Conservation (phyloP, 306 rosid genomes). For the Medicago arabica region DNA sequence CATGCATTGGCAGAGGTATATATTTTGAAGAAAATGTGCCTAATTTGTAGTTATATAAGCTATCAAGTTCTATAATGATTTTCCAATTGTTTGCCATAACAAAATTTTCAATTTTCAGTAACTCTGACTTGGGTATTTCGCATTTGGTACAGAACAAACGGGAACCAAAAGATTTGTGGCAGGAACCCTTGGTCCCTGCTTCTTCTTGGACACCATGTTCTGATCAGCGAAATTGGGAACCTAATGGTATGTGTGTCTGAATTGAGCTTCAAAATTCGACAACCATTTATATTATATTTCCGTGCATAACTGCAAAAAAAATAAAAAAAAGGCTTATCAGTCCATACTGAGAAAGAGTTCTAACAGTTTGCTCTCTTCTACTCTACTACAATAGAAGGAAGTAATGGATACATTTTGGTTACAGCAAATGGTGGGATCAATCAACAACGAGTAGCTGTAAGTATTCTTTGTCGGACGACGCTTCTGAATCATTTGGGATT, state of each 20-base stretch:
- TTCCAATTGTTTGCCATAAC: not conserved
- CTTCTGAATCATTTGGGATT: constrained; percentile 32
- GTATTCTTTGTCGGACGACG: constrained; percentile 47
- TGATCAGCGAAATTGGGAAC: constrained; percentile 80
- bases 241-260: constrained; percentile 57
- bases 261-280: constrained; percentile 17
- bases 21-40: constrained; percentile 36
- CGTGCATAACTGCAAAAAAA: constrained; percentile 29
- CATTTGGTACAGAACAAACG: constrained; percentile 69
- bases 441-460: constrained; percentile 96
- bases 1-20: constrained; percentile 97
- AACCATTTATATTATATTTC: constrained; percentile 4
- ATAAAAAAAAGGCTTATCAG: constrained; percentile 2
- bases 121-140: constrained; percentile 42
- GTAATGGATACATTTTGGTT: constrained; percentile 82
- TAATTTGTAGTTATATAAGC: constrained; percentile 28
- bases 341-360: constrained; percentile 28
- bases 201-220: constrained; percentile 95
- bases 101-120: constrained; percentile 40
- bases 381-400: constrained; percentile 63
- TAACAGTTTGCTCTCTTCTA: constrained; percentile 42
- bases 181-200: constrained; percentile 86
- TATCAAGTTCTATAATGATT: constrained; percentile 9
- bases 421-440: constrained; percentile 99
- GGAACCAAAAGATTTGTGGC: constrained; percentile 96